Evolutionary conservation across 2,329 filamentous ascomycete species (phyloP).

Genomic region (Immersiporthe knoxdaviesiana): DNA sequence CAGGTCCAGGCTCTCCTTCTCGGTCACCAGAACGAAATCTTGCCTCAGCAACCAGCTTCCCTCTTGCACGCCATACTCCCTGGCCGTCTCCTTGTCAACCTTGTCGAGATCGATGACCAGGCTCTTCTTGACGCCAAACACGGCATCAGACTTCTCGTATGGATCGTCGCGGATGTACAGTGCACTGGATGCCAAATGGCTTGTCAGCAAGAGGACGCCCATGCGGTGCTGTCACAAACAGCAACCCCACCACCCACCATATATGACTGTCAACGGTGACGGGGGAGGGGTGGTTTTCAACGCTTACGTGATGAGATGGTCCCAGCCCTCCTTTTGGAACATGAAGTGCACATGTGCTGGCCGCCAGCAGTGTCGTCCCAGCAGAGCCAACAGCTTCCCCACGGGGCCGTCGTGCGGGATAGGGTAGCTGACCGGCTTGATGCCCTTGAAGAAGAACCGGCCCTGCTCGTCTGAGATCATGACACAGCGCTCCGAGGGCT

Average conservation of each 20-base stretch:
- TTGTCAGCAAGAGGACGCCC: constrained; percentile 17
- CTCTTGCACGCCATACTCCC: constrained; percentile 65
- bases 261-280: no score
- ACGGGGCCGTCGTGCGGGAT: constrained; percentile 86
- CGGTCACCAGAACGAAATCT: constrained; percentile 77
- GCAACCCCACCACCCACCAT: no score
- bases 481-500: constrained; percentile 73
- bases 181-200: constrained; percentile 54
- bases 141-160: constrained; percentile 81
- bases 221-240: background rate
- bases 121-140: constrained; percentile 85
- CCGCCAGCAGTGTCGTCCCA: constrained; percentile 77
- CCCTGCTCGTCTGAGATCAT: constrained; percentile 68
- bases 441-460: constrained; percentile 81
- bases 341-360: constrained; percentile 87
- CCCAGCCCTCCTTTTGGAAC: constrained; percentile 79
- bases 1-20: constrained; percentile 69
- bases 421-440: constrained; percentile 82
- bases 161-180: constrained; percentile 78
- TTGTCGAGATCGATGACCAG: constrained; percentile 67
- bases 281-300: no score
- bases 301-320: constrained; percentile 80
- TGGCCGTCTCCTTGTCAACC: constrained; percentile 56
- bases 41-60: constrained; percentile 68
- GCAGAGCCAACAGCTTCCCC: constrained; percentile 65